Evolutionary conservation across 306 rosid genomes (phyloP).

Genomic region (Sicyos baderoa): DNA sequence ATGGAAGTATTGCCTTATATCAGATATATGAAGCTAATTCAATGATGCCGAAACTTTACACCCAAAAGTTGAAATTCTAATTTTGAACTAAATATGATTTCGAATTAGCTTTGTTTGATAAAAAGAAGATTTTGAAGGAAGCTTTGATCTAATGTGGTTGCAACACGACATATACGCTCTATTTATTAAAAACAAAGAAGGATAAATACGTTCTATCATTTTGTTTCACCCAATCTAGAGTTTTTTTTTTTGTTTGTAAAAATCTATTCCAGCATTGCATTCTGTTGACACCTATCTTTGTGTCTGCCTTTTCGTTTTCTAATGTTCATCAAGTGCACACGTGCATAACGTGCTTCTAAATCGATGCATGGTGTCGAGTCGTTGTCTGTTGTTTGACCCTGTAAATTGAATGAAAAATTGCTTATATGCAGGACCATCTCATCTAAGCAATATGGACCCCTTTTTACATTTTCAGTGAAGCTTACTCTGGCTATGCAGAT

Average conservation of each 20-base stretch:
- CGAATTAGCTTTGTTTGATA: neutral
- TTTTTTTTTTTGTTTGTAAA: neutral
- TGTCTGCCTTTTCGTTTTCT: neutral
- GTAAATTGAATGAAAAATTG: conserved; percentile 14
- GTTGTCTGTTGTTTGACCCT: neutral
- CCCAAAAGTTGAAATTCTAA: neutral
- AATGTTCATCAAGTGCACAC: neutral
- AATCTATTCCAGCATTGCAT: neutral
- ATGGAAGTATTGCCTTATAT: neutral
- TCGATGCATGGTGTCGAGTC: neutral
- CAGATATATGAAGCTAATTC: neutral
- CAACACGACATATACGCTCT: neutral
- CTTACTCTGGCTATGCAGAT: conserved; percentile 78
- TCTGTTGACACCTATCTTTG: neutral
- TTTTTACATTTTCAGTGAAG: conserved; percentile 64
- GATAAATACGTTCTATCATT: neutral
- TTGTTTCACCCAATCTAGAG: neutral
- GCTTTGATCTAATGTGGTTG: neutral
- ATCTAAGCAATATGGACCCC: conserved; percentile 30
- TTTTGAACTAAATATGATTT: neutral
- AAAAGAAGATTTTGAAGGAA: neutral
- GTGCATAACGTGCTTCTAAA: neutral
- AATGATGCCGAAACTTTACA: neutral
- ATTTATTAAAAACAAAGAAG: no score
- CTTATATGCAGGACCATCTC: conserved; percentile 66